Evolutionary conservation across 73 alveolate species (phyloP).

Genomic region (Halteria grandinella): DNA sequence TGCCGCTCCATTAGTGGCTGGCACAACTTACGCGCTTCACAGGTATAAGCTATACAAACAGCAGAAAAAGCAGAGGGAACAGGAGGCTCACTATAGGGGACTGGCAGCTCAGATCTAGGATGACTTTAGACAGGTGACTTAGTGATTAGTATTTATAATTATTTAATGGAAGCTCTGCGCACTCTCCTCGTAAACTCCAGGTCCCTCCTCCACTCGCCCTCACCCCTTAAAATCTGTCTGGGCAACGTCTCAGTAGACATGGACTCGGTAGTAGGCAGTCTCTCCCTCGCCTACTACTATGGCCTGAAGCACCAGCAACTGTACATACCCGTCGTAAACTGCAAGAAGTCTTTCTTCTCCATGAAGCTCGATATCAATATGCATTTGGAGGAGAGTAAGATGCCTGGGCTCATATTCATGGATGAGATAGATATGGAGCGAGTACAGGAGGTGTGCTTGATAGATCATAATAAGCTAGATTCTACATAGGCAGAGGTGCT

Average conservation of each 20-base stretch:
- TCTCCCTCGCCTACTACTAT: constrained; percentile 36
- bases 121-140: too few relatives aligned
- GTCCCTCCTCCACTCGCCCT: too few relatives aligned
- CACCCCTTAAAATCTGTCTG: constrained; percentile 11
- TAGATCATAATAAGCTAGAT: constrained; percentile 49
- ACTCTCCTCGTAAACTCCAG: too few relatives aligned
- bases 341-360: not conserved
- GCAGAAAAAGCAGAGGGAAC: too few relatives aligned
- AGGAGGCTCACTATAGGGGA: too few relatives aligned
- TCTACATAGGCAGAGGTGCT: not conserved
- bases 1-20: too few relatives aligned
- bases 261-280: constrained; percentile 48
- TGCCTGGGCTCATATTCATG: not conserved
- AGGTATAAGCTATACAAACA: too few relatives aligned
- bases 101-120: too few relatives aligned
- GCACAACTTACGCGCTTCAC: too few relatives aligned
- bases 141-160: too few relatives aligned
- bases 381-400: constrained; percentile 8
- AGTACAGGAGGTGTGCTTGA: constrained; percentile 16
- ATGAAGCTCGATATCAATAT: constrained; percentile 14
- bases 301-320: not conserved
- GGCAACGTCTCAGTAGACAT: constrained; percentile 50
- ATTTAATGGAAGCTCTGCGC: too few relatives aligned
- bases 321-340: constrained; percentile 16
- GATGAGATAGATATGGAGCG: not conserved